Conservation (phyloP, 257 asterid genomes). For the Solanum piurae region DNA sequence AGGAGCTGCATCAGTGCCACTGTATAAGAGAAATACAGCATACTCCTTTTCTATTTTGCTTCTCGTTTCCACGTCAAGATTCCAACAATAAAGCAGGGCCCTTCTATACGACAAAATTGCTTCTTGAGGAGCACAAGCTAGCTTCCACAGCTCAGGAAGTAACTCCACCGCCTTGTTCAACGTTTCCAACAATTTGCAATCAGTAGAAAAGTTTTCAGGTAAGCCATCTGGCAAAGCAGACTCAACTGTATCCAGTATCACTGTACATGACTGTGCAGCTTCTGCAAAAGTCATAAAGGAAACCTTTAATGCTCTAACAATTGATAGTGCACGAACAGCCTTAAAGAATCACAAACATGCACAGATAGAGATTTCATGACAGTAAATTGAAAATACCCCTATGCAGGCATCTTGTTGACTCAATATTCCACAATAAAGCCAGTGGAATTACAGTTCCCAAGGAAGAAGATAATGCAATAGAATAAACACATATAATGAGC, state of each 20-base stretch:
- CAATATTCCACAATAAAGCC: not conserved
- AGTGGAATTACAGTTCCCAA: not conserved
- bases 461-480: not conserved
- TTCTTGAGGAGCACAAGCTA: constrained; percentile 51
- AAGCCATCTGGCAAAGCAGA: constrained; percentile 66
- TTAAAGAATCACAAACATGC: not conserved
- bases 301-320: not conserved
- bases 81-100: constrained; percentile 77
- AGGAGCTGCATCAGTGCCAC: constrained; percentile 69
- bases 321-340: not conserved
- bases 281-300: constrained; percentile 31
- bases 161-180: constrained; percentile 69
- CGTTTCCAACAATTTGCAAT: constrained; percentile 60
- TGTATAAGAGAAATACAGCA: constrained; percentile 69
- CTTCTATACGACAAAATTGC: constrained; percentile 58
- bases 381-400: not conserved
- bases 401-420: not conserved
- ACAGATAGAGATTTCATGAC: not conserved
- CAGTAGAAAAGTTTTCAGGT: constrained; percentile 46
- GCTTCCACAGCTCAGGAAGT: constrained; percentile 78
- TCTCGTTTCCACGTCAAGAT: constrained; percentile 50
- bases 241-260: constrained; percentile 71
- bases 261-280: constrained; percentile 79
- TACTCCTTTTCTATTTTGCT: constrained; percentile 62
- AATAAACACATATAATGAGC: not conserved